These are phyloP conservation scores for Xylariaceae sp. DNA, from an alignment of 2,329 filamentous ascomycete genomes.

Conservation along the genomic window DNA sequence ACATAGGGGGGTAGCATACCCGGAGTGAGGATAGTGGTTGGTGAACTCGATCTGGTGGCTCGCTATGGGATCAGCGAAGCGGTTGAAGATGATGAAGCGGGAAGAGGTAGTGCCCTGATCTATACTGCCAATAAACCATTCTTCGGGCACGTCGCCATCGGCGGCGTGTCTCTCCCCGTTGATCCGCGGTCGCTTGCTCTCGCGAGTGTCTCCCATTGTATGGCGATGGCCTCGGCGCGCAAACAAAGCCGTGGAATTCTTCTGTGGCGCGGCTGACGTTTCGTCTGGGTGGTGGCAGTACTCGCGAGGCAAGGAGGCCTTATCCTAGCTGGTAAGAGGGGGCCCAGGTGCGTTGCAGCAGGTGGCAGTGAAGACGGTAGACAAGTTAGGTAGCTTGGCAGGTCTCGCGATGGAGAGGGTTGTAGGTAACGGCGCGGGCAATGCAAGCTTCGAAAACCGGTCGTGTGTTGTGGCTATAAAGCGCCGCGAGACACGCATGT, in stretches of 20 bases:
- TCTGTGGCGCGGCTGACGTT: slow-evolving; percentile 9
- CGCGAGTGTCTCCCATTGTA: slow-evolving; percentile 36
- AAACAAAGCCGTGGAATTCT: slow-evolving; percentile 9
- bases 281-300: slow-evolving; percentile 17
- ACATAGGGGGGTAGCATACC: slow-evolving; percentile 58
- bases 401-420: slow-evolving; percentile 18
- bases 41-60: slow-evolving; percentile 87
- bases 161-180: slow-evolving; percentile 15
- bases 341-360: slow-evolving; percentile 16
- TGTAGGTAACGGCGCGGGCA: slow-evolving; percentile 16
- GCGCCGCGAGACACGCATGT: slow-evolving; percentile 8
- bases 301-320: slow-evolving; percentile 34
- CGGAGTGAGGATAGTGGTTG: slow-evolving; percentile 83
- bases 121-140: slow-evolving; percentile 83
- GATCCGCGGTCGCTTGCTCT: slow-evolving; percentile 33
- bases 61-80: slow-evolving; percentile 75
- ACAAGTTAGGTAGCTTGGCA: slow-evolving; percentile 12
- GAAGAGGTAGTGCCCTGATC: slow-evolving; percentile 92
- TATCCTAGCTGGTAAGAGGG: slow-evolving; percentile 34
- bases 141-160: slow-evolving; percentile 33
- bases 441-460: background rate
- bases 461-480: slow-evolving; percentile 4
- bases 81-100: slow-evolving; percentile 89
- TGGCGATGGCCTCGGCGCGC: slow-evolving; percentile 24
- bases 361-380: slow-evolving; percentile 16